Percentiles rank a stretch among this genome's conserved stretches.
phyloP scores from a whole-genome alignment of 345 rosid genomes.

The Firmiana major region DNA sequence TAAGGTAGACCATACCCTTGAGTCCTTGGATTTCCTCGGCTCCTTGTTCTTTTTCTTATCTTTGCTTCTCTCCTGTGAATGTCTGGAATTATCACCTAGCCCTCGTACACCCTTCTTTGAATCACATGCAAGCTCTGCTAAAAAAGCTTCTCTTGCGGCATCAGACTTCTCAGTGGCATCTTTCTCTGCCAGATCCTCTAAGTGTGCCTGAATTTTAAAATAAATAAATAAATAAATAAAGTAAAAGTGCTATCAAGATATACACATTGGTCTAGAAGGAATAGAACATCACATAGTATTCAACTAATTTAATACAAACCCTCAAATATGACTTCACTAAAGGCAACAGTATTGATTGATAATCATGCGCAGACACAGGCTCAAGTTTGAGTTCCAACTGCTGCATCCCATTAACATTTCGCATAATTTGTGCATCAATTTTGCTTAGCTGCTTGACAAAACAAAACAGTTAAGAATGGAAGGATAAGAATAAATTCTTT shows the following conservation, averaged over 20 bases:
- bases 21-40: slow-evolving; percentile 62
- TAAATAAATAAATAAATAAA: slow-evolving; percentile 7
- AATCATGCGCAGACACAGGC: slow-evolving; percentile 67
- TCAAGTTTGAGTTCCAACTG: slow-evolving; percentile 82
- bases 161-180: slow-evolving; percentile 95
- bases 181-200: slow-evolving; percentile 91
- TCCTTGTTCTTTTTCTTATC: slow-evolving; percentile 82
- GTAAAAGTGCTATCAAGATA: slow-evolving; percentile 5
- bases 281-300: background rate
- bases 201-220: slow-evolving; percentile 48
- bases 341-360: slow-evolving; percentile 60
- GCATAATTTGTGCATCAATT: slow-evolving; percentile 76
- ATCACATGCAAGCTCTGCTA: slow-evolving; percentile 91
- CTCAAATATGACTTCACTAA: slow-evolving; percentile 73
- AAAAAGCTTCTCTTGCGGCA: slow-evolving; percentile 96
- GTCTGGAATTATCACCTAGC: slow-evolving; percentile 52
- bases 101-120: slow-evolving; percentile 63
- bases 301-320: slow-evolving; percentile 45
- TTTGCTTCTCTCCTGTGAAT: slow-evolving; percentile 68
- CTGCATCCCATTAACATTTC: slow-evolving; percentile 66
- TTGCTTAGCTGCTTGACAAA: slow-evolving; percentile 65
- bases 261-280: background rate
- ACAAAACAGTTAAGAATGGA: slow-evolving; percentile 15
- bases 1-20: slow-evolving; percentile 44
- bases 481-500: background rate